Evolutionary conservation across 192 early-diverging fungal species (phyloP), one percentile per base, ranked within the genome.

Genomic region (Mortierella hygrophila): DNA sequence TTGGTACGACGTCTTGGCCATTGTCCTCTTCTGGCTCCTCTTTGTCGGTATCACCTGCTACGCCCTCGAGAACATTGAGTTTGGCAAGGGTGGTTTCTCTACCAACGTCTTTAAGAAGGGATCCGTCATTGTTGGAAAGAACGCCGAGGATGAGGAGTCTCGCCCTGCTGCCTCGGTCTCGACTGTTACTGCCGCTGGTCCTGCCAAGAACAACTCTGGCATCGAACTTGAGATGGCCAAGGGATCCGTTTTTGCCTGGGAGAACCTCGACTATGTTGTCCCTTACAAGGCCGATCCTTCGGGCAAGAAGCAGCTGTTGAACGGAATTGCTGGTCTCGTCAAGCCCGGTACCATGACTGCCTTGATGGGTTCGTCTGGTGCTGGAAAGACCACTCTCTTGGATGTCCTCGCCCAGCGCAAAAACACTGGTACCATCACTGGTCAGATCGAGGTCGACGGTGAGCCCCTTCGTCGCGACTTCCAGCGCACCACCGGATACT

Each of bases 281-380:
- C 93, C 94, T 35, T 89, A 91, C 75, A 93, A 93, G 78, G 90
- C 89, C 37, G 84, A 86, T 35, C 76, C 79, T 32, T 86, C 84
- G 21, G 91, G 91, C 70, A 82, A 93, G 68, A 90, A 92, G 70
- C 94, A 95, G 81, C 83, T 97, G 13, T 88, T 97, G 74, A 89
- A 91, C 69, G 80, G 82, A 47, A 92, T 96, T 88, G 82, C 88
- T 86, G 74, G 96, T 73, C 94, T 92, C 74, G 93, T 95, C 38
- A 91, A 91, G 71, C 94, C 95, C 23, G 96, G 96, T 49, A 92
- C 92, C 29, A 91, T 97, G 91, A 96, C 95, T 29, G 94, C 94
- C 35, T 89, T 98, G 60, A 98, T 98, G 95, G 95, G 95, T 37
- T 91, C 91, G 41, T 92, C 92, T 20, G 93, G 93, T 79, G 91